Base-by-base conservation (phyloP, 495 filamentous ascomycete genomes). In the Podospora pseudopauciseta region DNA sequence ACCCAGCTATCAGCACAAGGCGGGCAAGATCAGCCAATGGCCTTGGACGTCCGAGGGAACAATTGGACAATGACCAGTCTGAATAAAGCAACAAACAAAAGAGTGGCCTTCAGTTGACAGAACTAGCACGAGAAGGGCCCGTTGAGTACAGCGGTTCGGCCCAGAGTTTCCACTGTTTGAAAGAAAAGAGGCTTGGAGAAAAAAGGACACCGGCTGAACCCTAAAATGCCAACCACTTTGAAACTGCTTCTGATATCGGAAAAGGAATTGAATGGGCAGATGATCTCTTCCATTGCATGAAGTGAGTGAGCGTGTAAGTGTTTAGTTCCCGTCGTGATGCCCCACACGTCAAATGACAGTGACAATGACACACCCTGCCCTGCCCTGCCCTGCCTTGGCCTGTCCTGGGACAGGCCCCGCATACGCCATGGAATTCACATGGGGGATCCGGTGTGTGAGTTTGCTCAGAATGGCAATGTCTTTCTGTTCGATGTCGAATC, bases 41-140 rank as follows among this genome's bases (percentile, higher is more conserved):
- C 39, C 39, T 49, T 49, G 39, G 39, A 49, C 39, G 0, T 49
- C n/a, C 55, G 55, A 58, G 55, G 23, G 23, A 58, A 58, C 55
- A 58, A 58, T 58, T 19, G 55, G 55, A 58, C 55, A 58, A 58
- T 58, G 55, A 58, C 55, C n/a, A 26, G 55, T 26, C n/a, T 58
- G 55, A 58, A 58, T 58, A 58, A 11, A 26, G 18, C 13, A 26
- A 58, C 4, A 4, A 58, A 58, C 55, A 7, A 58, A 58, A 26
- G 23, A 26, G 55, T 23, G 9, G 55, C 23, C 23, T 58, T 49
- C 39, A 49, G 6, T 18, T 16, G 39, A 49, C 39, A 16, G 39
- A 49, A 49, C 39, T 49, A 49, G 15, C 39, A 49, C 13, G 3
- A 11, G 2, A 13, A 13, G 39, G 13, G 39, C 39, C 39, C 39